Base-by-base conservation (phyloP, 2,329 filamentous ascomycete species). In the Colletotrichum sidae region DNA sequence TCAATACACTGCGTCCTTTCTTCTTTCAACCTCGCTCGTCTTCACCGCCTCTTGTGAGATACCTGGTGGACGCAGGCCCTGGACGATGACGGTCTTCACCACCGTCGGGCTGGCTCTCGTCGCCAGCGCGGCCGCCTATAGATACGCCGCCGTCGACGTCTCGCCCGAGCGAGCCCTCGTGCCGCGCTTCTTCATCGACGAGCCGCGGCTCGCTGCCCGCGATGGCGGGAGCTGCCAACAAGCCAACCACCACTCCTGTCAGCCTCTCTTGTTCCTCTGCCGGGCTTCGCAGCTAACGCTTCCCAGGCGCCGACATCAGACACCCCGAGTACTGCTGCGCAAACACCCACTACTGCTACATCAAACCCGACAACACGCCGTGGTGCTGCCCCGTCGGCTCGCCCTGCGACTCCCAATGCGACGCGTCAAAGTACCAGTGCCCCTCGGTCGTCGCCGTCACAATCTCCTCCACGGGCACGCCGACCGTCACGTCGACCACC, bases 321-420 rank as follows among this genome's bases (percentile, higher is more conserved):
- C 71, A 74, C 50, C 68, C 72, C 10, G 72, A 74, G 25, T 55
- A 71, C 7, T 85, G 83, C 75, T 85, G 83, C 70, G 64, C 70
- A 17, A 80, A 84, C 68, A 70, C 76, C 13, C 70, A 74, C 47
- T 85, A 84, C 72, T 85, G 83, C 74, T 82, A 81, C 69, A 63
- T 84, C 59, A 75, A 78, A 69, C 68, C 70, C 6, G 67, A 69
- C 17, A 72, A 72, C 57, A 67, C 71, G 4, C 66, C 76, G 6
- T 72, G 72, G 54, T 84, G 83, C 73, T 85, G 83, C 68, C 73
- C 75, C 38, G 74, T 80, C 65, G 79, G 79, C 34, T 79, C 76
- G 55, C 72, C 77, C 67, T 84, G 83, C 74, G 75, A 80, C 72
- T 76, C 77, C 4, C 68, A 67, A n/a, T 81, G 79, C 72, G 69